Conservation (phyloP, 2,329 filamentous ascomycete genomes). For the Hyphodiscus sp. region DNA sequence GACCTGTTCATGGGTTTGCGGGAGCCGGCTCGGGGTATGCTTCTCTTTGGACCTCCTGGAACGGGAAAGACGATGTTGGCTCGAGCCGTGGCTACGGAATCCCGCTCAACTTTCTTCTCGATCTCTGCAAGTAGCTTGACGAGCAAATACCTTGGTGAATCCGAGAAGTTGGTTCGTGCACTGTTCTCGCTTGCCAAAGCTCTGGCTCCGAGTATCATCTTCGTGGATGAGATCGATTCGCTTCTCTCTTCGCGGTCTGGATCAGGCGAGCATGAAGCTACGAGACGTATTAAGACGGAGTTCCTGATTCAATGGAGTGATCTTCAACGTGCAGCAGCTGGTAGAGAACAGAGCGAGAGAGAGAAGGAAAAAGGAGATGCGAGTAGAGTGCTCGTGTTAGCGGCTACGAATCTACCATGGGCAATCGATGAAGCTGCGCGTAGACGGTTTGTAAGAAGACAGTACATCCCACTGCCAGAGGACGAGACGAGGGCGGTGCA, state of each 20-base stretch:
- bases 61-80: slow-evolving; percentile 99
- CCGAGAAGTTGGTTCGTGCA: slow-evolving; percentile 90
- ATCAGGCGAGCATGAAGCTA: slow-evolving; percentile 85
- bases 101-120: slow-evolving; percentile 90
- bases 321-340: slow-evolving; percentile 83
- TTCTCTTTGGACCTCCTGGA: slow-evolving; percentile 93
- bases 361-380: slow-evolving; percentile 72
- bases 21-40: slow-evolving; percentile 89
- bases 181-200: slow-evolving; percentile 85
- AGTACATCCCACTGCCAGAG: slow-evolving; percentile 94
- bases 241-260: slow-evolving; percentile 78
- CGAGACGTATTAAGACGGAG: slow-evolving; percentile 90
- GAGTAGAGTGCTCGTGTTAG: slow-evolving; percentile 83
- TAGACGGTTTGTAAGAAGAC: slow-evolving; percentile 81
- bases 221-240: slow-evolving; percentile 97
- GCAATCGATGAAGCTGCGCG: slow-evolving; percentile 94
- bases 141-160: slow-evolving; percentile 93
- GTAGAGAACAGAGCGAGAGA: slow-evolving; percentile 61
- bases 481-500: slow-evolving; percentile 73
- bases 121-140: slow-evolving; percentile 93
- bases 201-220: slow-evolving; percentile 91
- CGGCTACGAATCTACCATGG: slow-evolving; percentile 95
- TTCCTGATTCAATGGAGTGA: slow-evolving; percentile 98
- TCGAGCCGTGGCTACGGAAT: slow-evolving; percentile 89
- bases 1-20: slow-evolving; percentile 94